Percentiles rank a stretch among this genome's conserved stretches.
Conservation (phyloP, 805 yeast genomes). For the Barnettozyma sp. region DNA sequence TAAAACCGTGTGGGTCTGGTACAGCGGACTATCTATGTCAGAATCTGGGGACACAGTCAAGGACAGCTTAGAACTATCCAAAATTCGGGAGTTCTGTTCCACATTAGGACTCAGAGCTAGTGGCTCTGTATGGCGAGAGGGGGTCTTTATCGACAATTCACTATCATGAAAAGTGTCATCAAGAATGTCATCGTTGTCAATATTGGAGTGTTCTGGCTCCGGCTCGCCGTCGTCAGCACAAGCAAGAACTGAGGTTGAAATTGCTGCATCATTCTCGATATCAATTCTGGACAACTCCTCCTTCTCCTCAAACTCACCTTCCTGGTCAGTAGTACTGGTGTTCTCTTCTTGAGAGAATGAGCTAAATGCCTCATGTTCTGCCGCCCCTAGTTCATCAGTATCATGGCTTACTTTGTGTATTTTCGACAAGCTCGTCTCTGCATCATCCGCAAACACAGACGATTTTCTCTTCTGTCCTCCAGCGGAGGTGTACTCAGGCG, state of each 20-base stretch:
- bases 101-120: constrained; percentile 26
- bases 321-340: constrained; percentile 17
- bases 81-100: constrained; percentile 24
- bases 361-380: constrained; percentile 3
- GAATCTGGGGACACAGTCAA: no score
- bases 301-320: constrained; percentile 23
- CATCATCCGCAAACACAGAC: constrained; percentile 3
- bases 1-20: constrained; percentile 9
- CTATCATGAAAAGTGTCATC: background rate
- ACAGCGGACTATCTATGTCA: constrained; percentile 18
- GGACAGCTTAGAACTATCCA: constrained; percentile 15
- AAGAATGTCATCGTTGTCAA: background rate
- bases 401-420: constrained; percentile 4
- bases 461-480: constrained; percentile 11
- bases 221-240: no score
- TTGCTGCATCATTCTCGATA: constrained; percentile 9
- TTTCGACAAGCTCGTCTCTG: constrained; percentile 3
- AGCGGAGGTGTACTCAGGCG: constrained; percentile 2
- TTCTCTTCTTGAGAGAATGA: constrained; percentile 15
- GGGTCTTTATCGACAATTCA: constrained; percentile 18
- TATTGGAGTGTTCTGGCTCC: no score
- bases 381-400: background rate
- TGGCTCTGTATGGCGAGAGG: constrained; percentile 27
- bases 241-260: constrained; percentile 2
- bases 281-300: constrained; percentile 26